phyloP scores from a whole-genome alignment of 1,284 basidiomycete genomes.

The Microbotryum lychnidis-dioicae region DNA sequence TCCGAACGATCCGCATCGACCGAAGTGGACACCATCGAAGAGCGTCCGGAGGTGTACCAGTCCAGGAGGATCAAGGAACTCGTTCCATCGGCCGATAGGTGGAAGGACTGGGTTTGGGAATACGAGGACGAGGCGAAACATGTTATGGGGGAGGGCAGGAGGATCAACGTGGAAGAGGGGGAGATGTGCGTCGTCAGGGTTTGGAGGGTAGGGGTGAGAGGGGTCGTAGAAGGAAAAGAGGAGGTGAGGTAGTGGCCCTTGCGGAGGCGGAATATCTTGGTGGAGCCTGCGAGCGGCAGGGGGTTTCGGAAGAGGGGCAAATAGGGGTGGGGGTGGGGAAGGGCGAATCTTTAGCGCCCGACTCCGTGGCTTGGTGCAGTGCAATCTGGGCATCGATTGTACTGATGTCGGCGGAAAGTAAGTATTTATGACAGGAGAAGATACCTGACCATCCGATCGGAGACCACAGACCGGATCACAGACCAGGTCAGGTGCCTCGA shows the following conservation, averaged over 20 bases:
- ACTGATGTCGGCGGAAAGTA: too few species aligned
- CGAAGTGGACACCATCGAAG: slow-evolving; percentile 5
- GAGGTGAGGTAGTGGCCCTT: slow-evolving; percentile 40
- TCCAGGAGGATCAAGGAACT: slow-evolving; percentile 56
- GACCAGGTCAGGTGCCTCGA: background rate
- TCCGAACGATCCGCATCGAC: background rate
- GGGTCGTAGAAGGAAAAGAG: slow-evolving; percentile 32
- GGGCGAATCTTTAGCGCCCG: too few species aligned
- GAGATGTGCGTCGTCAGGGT: slow-evolving; percentile 53
- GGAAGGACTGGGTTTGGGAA: slow-evolving; percentile 65
- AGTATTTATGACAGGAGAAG: too few species aligned
- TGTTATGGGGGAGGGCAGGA: slow-evolving; percentile 87
- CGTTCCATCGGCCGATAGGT: slow-evolving; percentile 50
- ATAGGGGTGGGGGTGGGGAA: too few species aligned
- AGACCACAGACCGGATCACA: background rate
- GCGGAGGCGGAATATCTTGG: slow-evolving; percentile 81
- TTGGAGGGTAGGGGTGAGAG: slow-evolving; percentile 47
- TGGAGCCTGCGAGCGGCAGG: slow-evolving; percentile 52
- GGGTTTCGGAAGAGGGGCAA: too few species aligned
- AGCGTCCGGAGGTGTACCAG: slow-evolving; percentile 78
- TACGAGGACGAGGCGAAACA: slow-evolving; percentile 78
- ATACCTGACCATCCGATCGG: background rate
- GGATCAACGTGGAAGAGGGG: slow-evolving; percentile 53
- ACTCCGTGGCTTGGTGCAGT: too few species aligned
- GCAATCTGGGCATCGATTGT: too few species aligned